Evolutionary conservation across 176 grass and related monocot species (phyloP).

Genomic region (Rhipidocladum racemiflorum): DNA sequence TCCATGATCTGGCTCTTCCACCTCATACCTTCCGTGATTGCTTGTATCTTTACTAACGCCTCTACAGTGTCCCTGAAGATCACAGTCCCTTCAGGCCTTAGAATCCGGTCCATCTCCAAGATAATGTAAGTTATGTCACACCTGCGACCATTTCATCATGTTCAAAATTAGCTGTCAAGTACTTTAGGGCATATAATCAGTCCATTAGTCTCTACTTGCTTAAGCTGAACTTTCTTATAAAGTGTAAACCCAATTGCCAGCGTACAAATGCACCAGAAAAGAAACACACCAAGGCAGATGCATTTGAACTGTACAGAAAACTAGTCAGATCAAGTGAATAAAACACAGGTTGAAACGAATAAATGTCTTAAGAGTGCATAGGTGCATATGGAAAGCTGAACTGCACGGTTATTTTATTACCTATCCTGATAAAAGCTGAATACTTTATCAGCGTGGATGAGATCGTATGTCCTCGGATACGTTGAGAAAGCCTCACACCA

Average conservation of each 20-base stretch:
- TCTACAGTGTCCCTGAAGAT: slow-evolving; percentile 63
- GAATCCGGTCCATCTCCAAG: slow-evolving; percentile 73
- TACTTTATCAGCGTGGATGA: slow-evolving; percentile 70
- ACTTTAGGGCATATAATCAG: neutral
- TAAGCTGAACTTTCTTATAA: neutral
- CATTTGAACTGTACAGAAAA: neutral
- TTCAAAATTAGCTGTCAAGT: neutral
- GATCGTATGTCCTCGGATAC: slow-evolving; percentile 81
- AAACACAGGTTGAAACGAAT: neutral
- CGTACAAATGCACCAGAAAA: neutral
- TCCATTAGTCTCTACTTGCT: neutral
- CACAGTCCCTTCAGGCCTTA: slow-evolving; percentile 72
- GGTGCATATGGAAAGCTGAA: neutral
- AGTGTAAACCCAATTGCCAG: neutral
- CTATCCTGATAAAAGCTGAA: slow-evolving; percentile 64
- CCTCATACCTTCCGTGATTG: slow-evolving; percentile 51
- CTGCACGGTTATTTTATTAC: slow-evolving; percentile 33
- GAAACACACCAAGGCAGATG: neutral
- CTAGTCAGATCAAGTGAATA: neutral
- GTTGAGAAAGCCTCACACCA: slow-evolving; percentile 96
- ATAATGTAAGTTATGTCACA: slow-evolving; percentile 68
- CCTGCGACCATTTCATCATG: slow-evolving; percentile 26
- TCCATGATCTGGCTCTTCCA: slow-evolving; percentile 84
- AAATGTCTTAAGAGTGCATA: neutral
- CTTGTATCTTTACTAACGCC: slow-evolving; percentile 50